A percentile compares a stretch with the other conserved stretches of the same genome.
Conservation (phyloP, 345 rosid species). For the Linum trigynum region DNA sequence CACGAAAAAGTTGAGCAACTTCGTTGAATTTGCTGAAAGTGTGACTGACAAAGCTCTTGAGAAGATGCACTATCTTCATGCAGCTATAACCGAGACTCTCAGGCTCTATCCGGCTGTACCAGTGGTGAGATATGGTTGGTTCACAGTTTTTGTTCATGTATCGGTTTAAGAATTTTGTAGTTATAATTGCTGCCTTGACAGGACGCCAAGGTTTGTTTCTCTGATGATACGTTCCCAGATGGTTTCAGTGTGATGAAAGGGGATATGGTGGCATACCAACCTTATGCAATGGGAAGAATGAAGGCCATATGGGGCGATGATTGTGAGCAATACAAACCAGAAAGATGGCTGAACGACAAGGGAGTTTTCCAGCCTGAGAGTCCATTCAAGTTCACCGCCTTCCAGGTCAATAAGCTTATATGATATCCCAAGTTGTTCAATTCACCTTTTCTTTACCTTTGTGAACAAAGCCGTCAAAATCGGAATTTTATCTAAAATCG, state of each 20-base stretch:
- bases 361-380: constrained; percentile 36
- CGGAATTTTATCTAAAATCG: too few relatives aligned
- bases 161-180: neutral
- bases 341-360: constrained; percentile 45
- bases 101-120: constrained; percentile 53
- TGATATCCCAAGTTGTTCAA: neutral
- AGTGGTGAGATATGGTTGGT: constrained; percentile 28
- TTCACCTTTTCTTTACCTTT: neutral
- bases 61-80: constrained; percentile 51
- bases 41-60: constrained; percentile 33
- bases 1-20: constrained; percentile 5
- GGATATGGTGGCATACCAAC: constrained; percentile 38
- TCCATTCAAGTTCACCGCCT: constrained; percentile 55
- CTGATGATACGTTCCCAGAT: constrained; percentile 54
- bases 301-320: constrained; percentile 49
- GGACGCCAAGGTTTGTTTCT: constrained; percentile 47
- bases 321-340: constrained; percentile 38
- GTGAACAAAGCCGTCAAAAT: constrained; percentile 1
- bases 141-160: too few relatives aligned
- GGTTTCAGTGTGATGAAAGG: constrained; percentile 46
- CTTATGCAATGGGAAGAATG: constrained; percentile 70
- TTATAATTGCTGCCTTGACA: constrained; percentile 11
- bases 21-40: constrained; percentile 23
- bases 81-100: constrained; percentile 50
- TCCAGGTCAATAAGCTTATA: constrained; percentile 29